Evolutionary conservation across 805 yeast genomes (phyloP).

Genomic region (Candida maesae): DNA sequence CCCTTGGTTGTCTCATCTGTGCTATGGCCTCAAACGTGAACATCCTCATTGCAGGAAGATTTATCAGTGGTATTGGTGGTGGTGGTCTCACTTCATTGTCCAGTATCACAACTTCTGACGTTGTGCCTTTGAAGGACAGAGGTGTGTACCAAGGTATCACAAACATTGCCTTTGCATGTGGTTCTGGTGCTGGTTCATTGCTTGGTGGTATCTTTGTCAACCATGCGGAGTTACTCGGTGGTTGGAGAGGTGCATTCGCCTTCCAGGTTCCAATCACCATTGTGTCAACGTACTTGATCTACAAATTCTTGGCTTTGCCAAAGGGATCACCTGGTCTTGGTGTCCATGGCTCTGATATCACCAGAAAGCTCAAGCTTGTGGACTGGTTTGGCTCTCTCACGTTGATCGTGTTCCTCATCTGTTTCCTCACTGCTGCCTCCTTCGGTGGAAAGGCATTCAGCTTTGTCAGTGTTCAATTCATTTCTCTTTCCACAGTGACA

Average conservation of each 20-base stretch:
- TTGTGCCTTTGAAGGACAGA: slow-evolving; percentile 71
- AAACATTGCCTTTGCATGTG: slow-evolving; percentile 71
- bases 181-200: slow-evolving; percentile 70
- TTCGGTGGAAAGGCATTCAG: slow-evolving; percentile 48
- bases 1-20: slow-evolving; percentile 55
- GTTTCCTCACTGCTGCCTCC: slow-evolving; percentile 48
- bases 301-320: slow-evolving; percentile 38
- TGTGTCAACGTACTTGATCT: slow-evolving; percentile 39
- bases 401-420: slow-evolving; percentile 41
- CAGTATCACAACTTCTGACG: slow-evolving; percentile 72
- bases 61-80: slow-evolving; percentile 85
- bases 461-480: slow-evolving; percentile 30
- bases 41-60: slow-evolving; percentile 50
- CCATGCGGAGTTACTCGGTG: slow-evolving; percentile 35
- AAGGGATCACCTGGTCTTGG: slow-evolving; percentile 53
- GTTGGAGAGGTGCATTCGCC: slow-evolving; percentile 49
- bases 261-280: slow-evolving; percentile 51
- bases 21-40: slow-evolving; percentile 45
- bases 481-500: slow-evolving; percentile 34
- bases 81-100: slow-evolving; percentile 78
- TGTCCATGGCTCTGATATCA: slow-evolving; percentile 36
- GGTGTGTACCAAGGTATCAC: slow-evolving; percentile 83
- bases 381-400: slow-evolving; percentile 51
- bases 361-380: slow-evolving; percentile 47
- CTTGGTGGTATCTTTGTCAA: slow-evolving; percentile 49